phyloP scores from a whole-genome alignment of 108 stramenopile species.

The Parietichytrium sp. region DNA sequence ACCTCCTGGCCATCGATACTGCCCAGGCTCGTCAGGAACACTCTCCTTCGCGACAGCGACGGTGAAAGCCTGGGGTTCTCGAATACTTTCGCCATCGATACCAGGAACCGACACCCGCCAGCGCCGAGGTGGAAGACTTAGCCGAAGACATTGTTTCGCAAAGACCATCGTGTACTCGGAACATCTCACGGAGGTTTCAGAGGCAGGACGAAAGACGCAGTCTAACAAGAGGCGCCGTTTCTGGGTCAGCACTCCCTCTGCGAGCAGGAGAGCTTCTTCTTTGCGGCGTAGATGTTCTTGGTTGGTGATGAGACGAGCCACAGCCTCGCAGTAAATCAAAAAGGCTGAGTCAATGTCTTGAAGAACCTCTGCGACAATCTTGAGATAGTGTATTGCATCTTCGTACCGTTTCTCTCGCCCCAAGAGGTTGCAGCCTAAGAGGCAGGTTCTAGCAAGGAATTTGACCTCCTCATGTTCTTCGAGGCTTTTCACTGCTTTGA shows the following conservation, averaged over 20 bases:
- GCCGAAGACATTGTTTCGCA: background rate
- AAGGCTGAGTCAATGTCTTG: background rate
- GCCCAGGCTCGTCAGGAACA: too few species aligned
- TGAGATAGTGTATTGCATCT: background rate
- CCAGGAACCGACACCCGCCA: background rate
- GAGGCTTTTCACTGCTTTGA: background rate
- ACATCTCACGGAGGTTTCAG: background rate
- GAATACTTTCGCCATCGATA: too few species aligned
- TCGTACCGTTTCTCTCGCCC: background rate
- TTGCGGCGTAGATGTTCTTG: background rate
- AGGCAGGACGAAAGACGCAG: background rate
- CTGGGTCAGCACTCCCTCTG: background rate
- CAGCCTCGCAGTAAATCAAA: conserved; percentile 17
- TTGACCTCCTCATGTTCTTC: background rate
- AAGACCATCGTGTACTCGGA: background rate
- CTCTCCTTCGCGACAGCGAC: too few species aligned
- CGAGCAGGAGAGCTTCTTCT: background rate
- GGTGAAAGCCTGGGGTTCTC: too few species aligned
- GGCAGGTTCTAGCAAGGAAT: background rate
- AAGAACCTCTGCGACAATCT: background rate
- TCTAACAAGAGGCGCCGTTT: background rate
- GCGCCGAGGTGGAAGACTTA: conserved; percentile 4
- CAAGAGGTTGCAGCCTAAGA: background rate
- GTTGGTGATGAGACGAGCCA: background rate
- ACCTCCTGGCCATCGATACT: too few species aligned